Evolutionary conservation across 169 alveolate species (phyloP).

Genomic region (Amoebophrya sp.): DNA sequence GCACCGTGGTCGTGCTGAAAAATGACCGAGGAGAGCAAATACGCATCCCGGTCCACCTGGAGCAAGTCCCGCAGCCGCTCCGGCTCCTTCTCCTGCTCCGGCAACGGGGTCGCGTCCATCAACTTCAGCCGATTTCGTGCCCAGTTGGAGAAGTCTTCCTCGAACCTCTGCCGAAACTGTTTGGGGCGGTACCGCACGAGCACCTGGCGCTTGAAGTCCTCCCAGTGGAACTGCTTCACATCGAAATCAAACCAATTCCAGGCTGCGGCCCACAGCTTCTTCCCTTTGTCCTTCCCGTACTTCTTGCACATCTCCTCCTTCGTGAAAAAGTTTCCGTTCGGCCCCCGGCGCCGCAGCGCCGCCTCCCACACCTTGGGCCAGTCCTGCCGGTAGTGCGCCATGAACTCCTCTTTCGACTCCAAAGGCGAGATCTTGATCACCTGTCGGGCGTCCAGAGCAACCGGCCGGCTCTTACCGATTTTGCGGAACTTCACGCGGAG

Average conservation of each 20-base stretch:
- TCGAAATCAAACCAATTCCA: not conserved
- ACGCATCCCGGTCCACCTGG: not conserved
- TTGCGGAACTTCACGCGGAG: not conserved
- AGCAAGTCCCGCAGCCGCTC: not conserved
- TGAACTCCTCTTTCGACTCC: not conserved
- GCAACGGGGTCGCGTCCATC: not conserved
- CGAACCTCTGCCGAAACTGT: not conserved
- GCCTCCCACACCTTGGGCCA: not conserved
- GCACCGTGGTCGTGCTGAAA: not conserved
- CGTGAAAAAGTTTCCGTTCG: not conserved
- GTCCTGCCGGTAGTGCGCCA: not conserved
- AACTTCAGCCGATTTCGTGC: not conserved
- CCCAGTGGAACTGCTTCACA: not conserved
- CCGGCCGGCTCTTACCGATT: not conserved
- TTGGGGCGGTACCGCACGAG: not conserved
- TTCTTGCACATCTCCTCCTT: not conserved
- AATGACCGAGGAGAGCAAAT: not conserved
- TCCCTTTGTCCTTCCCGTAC: not conserved
- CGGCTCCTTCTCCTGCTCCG: not conserved
- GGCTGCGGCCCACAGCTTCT: not conserved
- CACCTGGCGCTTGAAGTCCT: not conserved
- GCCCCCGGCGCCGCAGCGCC: not conserved
- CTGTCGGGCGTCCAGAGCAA: not conserved
- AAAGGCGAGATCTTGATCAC: not conserved
- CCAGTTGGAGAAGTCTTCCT: not conserved